These are phyloP conservation scores for Begonia fuchsioides DNA, from an alignment of 306 rosid genomes.

Conservation along the genomic window DNA sequence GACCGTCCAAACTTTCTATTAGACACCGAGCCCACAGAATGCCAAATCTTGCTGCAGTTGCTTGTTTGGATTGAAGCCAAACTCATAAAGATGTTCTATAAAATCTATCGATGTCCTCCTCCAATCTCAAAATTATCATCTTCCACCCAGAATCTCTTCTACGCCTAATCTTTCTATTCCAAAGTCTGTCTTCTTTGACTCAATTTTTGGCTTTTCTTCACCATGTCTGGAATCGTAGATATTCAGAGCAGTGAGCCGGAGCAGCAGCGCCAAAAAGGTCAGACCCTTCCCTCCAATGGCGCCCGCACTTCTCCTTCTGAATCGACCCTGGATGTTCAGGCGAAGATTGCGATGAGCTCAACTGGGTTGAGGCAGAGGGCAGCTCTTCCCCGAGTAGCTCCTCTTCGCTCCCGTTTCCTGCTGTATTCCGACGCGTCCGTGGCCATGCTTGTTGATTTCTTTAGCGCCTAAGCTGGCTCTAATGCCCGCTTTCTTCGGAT, in stretches of 20 bases:
- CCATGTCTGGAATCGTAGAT: slow-evolving; percentile 44
- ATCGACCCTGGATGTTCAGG: slow-evolving; percentile 8
- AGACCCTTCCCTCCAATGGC: slow-evolving; percentile 13
- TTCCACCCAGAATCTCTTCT: background rate
- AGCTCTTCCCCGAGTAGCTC: slow-evolving; percentile 9
- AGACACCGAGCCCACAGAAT: too few relatives aligned
- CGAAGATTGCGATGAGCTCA: slow-evolving; percentile 15
- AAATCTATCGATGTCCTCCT: too few relatives aligned
- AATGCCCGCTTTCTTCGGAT: too few relatives aligned
- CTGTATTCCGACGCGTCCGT: slow-evolving; percentile 47
- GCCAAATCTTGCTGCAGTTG: too few relatives aligned
- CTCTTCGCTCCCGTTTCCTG: slow-evolving; percentile 17
- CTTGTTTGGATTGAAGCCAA: too few relatives aligned
- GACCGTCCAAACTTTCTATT: too few relatives aligned
- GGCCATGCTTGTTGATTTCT: slow-evolving; percentile 39
- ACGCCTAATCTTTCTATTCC: background rate
- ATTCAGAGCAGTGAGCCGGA: slow-evolving; percentile 38
- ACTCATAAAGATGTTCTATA: too few relatives aligned
- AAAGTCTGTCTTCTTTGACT: background rate
- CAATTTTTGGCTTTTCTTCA: background rate
- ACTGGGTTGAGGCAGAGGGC: slow-evolving; percentile 15
- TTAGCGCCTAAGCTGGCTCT: slow-evolving; percentile 25
- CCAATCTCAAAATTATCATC: background rate
- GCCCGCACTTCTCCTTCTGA: slow-evolving; percentile 8
- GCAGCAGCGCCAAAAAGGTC: slow-evolving; percentile 28